Evolutionary conservation across 2,329 filamentous ascomycete genomes (phyloP).

Genomic region (Sporothrix schenckii): DNA sequence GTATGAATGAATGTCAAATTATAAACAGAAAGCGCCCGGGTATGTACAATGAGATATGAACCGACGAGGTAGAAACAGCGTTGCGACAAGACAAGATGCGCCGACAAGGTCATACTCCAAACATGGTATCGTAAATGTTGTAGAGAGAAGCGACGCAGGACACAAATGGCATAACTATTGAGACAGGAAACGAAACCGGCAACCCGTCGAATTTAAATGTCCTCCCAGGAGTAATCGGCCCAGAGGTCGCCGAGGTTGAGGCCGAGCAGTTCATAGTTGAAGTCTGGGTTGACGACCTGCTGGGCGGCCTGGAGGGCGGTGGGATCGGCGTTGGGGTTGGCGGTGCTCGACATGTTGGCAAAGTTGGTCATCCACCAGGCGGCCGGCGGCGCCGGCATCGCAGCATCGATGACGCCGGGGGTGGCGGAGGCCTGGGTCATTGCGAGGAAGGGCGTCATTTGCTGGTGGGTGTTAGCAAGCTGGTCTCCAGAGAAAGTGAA

Average conservation of each 20-base stretch:
- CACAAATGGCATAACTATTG: no score
- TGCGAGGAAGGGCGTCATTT: slow-evolving; percentile 34
- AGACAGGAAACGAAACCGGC: no score
- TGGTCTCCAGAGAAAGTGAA: background rate
- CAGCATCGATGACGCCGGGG: slow-evolving; percentile 5
- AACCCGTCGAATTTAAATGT: slow-evolving; percentile 28
- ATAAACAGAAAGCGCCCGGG: background rate
- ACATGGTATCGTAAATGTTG: slow-evolving; percentile 4
- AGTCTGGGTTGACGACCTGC: slow-evolving; percentile 35
- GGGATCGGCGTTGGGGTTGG: slow-evolving; percentile 33
- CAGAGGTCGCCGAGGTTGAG: slow-evolving; percentile 38
- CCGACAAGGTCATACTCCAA: slow-evolving; percentile 9
- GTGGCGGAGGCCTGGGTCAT: slow-evolving; percentile 32
- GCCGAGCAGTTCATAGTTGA: slow-evolving; percentile 37
- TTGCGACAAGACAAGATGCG: background rate
- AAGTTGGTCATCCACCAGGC: slow-evolving; percentile 40
- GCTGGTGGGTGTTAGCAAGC: slow-evolving; percentile 26
- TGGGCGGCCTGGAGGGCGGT: slow-evolving; percentile 27
- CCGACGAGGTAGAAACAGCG: background rate
- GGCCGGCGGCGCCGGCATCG: slow-evolving; percentile 33
- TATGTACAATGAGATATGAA: slow-evolving; percentile 1
- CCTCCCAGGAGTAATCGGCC: slow-evolving; percentile 39
- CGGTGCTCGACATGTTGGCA: slow-evolving; percentile 36
- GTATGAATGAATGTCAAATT: background rate
- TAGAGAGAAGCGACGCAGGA: background rate